Evolutionary conservation across 1,139 yeast genomes (phyloP).

Genomic region (Petasospora fabianii): DNA sequence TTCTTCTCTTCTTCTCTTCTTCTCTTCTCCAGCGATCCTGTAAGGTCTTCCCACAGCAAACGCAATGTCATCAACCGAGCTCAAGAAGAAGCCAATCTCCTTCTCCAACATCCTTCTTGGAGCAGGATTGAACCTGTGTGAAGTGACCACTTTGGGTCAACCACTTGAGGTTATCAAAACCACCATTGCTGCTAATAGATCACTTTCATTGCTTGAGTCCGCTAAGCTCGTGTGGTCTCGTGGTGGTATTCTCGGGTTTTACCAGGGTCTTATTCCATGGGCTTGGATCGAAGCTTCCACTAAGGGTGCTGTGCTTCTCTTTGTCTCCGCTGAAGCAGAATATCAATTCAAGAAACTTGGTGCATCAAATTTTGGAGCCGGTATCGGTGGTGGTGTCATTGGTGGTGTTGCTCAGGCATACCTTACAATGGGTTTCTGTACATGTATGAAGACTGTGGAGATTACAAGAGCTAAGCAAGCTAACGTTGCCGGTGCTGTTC

Average conservation of each 20-base stretch:
- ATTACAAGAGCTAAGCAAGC: constrained; percentile 88
- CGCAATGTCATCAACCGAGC: constrained; percentile 9
- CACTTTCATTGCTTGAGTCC: constrained; percentile 63
- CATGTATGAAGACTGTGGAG: constrained; percentile 97
- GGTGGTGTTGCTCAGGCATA: constrained; percentile 96
- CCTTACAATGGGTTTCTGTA: constrained; percentile 94
- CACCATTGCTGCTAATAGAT: constrained; percentile 96
- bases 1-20: neutral
- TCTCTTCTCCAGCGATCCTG: neutral
- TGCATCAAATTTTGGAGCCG: constrained; percentile 69
- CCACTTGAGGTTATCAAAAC: constrained; percentile 95
- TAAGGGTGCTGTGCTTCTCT: constrained; percentile 94
- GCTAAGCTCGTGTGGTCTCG: constrained; percentile 81
- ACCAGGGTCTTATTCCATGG: constrained; percentile 98
- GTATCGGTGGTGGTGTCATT: constrained; percentile 90
- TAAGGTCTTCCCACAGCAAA: neutral
- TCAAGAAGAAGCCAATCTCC: constrained; percentile 77
- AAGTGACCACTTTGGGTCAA: constrained; percentile 92
- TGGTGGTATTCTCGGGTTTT: constrained; percentile 88
- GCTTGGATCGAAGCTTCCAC: constrained; percentile 99
- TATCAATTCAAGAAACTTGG: constrained; percentile 71
- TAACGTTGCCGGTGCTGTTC: constrained; percentile 58
- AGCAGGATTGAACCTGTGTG: constrained; percentile 89
- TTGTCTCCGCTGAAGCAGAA: constrained; percentile 91
- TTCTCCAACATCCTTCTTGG: constrained; percentile 89